These are phyloP conservation scores for Fusarium sulawesiense DNA, from an alignment of 2,329 filamentous ascomycete species.

Conservation along the genomic window DNA sequence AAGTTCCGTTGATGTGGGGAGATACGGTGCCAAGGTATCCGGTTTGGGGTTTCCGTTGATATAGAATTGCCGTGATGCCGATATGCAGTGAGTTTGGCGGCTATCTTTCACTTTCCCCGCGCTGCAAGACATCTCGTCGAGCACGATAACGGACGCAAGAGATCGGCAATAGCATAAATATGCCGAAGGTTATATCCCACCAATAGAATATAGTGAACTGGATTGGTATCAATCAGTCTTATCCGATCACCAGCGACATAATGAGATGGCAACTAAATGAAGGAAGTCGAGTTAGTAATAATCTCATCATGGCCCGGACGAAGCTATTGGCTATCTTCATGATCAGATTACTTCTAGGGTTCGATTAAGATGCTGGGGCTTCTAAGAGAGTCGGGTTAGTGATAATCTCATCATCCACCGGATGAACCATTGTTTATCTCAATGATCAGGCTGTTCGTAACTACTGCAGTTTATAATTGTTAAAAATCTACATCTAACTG, in stretches of 20 bases:
- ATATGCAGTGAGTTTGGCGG: neutral
- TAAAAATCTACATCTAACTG: too few relatives aligned
- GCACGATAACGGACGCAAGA: neutral
- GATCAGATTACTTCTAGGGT: too few relatives aligned
- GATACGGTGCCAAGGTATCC: constrained; percentile 4
- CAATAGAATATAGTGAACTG: neutral
- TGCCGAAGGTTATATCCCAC: neutral
- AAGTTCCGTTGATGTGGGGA: neutral
- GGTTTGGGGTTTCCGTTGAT: constrained; percentile 9
- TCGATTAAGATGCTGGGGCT: too few relatives aligned
- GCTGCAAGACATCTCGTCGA: neutral
- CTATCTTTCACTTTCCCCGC: neutral
- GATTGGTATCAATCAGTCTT: neutral
- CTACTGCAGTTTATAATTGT: too few relatives aligned
- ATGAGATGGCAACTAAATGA: neutral
- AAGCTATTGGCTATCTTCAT: too few relatives aligned
- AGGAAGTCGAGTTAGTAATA: neutral
- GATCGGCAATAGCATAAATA: neutral
- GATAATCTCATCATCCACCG: too few relatives aligned
- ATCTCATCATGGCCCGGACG: too few relatives aligned
- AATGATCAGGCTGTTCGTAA: too few relatives aligned
- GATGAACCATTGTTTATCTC: too few relatives aligned
- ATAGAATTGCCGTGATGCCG: neutral
- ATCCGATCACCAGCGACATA: neutral
- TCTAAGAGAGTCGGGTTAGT: too few relatives aligned